phyloP scores from a whole-genome alignment of 1,139 yeast genomes.

The Eremothecium gossypii region DNA sequence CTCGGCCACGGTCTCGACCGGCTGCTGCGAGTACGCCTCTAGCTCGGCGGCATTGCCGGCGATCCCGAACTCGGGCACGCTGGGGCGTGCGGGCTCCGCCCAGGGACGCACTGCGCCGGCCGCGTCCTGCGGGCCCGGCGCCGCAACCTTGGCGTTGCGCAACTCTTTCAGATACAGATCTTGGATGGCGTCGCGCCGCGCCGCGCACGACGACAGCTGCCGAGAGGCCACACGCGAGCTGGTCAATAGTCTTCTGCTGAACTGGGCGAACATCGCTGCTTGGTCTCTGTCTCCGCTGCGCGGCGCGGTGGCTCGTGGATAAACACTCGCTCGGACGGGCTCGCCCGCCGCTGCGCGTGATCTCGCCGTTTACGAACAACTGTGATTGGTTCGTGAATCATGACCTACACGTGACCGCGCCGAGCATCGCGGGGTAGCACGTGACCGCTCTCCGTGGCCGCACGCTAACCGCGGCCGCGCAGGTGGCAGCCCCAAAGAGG shows the following conservation, averaged over 20 bases:
- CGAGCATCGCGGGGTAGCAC: no score
- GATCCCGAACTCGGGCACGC: slow-evolving; percentile 61
- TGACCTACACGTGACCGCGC: neutral
- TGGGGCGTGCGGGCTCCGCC: slow-evolving; percentile 67
- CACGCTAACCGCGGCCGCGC: no score
- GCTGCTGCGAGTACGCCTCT: slow-evolving; percentile 61
- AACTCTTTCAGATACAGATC: slow-evolving; percentile 83
- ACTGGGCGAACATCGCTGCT: slow-evolving; percentile 1
- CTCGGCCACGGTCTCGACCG: slow-evolving; percentile 57
- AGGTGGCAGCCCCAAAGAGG: no score
- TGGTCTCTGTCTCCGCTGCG: no score
- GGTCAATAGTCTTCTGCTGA: slow-evolving; percentile 4
- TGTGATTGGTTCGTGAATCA: neutral
- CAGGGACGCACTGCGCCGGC: slow-evolving; percentile 76
- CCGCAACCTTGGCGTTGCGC: slow-evolving; percentile 79
- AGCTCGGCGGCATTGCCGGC: slow-evolving; percentile 51
- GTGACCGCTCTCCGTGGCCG: no score
- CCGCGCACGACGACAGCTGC: slow-evolving; percentile 11
- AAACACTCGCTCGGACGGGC: no score
- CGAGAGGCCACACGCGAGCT: slow-evolving; percentile 8
- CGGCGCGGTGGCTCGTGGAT: no score
- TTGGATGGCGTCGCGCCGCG: slow-evolving; percentile 47
- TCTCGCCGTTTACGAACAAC: neutral
- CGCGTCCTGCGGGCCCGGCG: slow-evolving; percentile 63
- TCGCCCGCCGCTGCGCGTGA: no score